phyloP scores from a whole-genome alignment of 129 eudicot genomes.

The Chrysanthemum seticuspe region DNA sequence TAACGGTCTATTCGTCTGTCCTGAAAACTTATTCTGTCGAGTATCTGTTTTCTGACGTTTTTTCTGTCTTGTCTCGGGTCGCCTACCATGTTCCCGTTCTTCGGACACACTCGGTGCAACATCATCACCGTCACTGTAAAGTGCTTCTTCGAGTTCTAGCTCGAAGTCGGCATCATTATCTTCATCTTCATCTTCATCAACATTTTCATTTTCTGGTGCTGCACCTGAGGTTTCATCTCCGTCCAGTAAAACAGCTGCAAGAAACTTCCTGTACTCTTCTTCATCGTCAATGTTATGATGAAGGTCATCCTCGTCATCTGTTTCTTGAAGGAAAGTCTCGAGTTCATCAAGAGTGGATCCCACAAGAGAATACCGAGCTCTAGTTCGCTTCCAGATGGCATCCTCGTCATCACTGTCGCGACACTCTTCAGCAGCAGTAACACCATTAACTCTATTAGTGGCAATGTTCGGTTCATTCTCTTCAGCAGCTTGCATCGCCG shows the following conservation, averaged over 20 bases:
- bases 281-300: constrained; percentile 88
- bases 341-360: constrained; percentile 94
- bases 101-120: constrained; percentile 28
- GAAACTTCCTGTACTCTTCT: constrained; percentile 87
- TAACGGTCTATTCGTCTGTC: constrained; percentile 52
- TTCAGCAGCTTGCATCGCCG: constrained; percentile 36
- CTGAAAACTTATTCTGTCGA: constrained; percentile 41
- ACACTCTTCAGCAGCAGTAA: constrained; percentile 23
- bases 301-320: constrained; percentile 93
- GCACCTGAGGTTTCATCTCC: constrained; percentile 43
- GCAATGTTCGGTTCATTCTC: constrained; percentile 36
- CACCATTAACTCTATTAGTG: constrained; percentile 33
- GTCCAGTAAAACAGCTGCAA: constrained; percentile 82
- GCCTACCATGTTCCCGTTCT: constrained; percentile 43
- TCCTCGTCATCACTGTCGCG: constrained; percentile 59
- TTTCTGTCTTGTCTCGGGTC: constrained; percentile 78
- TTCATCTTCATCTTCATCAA: constrained; percentile 92
- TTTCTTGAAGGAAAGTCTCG: constrained; percentile 95
- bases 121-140: constrained; percentile 85
- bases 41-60: constrained; percentile 48
- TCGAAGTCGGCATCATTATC: constrained; percentile 97
- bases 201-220: constrained; percentile 46
- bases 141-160: constrained; percentile 96
- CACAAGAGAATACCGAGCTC: constrained; percentile 97
- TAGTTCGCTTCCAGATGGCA: constrained; percentile 90